Percentiles rank a stretch among this genome's conserved stretches.
Evolutionary conservation across 2,329 filamentous ascomycete genomes (phyloP).

Genomic region (Arthroderma sp.): DNA sequence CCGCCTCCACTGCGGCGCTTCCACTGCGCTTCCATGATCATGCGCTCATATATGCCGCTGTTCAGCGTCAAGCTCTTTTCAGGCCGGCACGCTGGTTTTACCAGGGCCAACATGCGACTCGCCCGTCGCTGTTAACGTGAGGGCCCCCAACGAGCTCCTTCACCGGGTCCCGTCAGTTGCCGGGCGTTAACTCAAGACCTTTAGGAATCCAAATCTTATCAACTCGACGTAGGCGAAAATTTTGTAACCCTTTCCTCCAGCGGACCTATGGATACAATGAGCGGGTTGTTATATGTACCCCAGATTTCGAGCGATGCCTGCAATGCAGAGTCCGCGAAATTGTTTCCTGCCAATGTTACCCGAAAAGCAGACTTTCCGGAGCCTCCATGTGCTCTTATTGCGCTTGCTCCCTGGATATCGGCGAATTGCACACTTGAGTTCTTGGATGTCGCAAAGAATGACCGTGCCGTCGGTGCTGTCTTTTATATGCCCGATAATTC

Average conservation of each 20-base stretch:
- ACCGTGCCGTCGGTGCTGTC: conserved; percentile 49
- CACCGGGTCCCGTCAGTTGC: not conserved
- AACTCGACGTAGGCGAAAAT: conserved; percentile 37
- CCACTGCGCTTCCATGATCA: not conserved
- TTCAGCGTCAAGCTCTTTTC: not conserved
- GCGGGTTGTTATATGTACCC: conserved; percentile 78
- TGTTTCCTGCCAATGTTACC: conserved; percentile 65
- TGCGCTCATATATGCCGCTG: not conserved
- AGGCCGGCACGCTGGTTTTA: not conserved
- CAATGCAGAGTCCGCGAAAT: conserved; percentile 47
- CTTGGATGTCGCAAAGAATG: conserved; percentile 49
- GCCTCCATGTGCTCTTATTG: conserved; percentile 60
- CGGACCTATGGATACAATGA: conserved; percentile 54
- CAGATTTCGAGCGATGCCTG: conserved; percentile 54
- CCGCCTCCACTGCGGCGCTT: not conserved
- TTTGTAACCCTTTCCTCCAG: conserved; percentile 58
- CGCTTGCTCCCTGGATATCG: conserved; percentile 76
- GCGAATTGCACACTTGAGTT: conserved; percentile 61
- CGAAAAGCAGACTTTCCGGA: conserved; percentile 55
- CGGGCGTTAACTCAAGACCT: not conserved
- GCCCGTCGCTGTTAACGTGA: not conserved
- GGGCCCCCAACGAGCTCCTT: not conserved
- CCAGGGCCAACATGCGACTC: not conserved
- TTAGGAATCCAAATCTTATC: not conserved
- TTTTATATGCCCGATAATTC: conserved; percentile 41